phyloP scores from a whole-genome alignment of 2,329 filamentous ascomycete genomes.

The Claviceps paspali region DNA sequence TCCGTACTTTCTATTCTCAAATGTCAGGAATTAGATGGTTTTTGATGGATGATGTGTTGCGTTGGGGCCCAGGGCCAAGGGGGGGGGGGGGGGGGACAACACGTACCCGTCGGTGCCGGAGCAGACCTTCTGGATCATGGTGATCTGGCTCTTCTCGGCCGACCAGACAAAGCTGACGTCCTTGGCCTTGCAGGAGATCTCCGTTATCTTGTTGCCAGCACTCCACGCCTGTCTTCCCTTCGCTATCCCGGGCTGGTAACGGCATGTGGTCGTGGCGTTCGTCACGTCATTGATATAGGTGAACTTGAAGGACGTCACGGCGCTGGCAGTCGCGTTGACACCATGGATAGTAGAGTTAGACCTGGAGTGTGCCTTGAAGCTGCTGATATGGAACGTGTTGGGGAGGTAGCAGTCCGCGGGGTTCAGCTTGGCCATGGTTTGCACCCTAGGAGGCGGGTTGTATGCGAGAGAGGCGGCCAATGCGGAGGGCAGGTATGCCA shows the following conservation, averaged over 20 bases:
- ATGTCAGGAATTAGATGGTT: background rate
- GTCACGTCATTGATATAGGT: slow-evolving; percentile 26
- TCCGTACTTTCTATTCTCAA: background rate
- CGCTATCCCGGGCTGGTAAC: too few species aligned
- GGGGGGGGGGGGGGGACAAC: background rate
- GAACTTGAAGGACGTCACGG: slow-evolving; percentile 22
- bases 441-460: slow-evolving; percentile 12
- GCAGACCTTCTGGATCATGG: slow-evolving; percentile 31
- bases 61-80: background rate
- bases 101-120: slow-evolving; percentile 21
- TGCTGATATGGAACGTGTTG: slow-evolving; percentile 20
- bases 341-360: too few species aligned
- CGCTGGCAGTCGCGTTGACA: slow-evolving; percentile 19
- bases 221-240: too few species aligned
- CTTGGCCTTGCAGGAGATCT: slow-evolving; percentile 28
- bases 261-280: slow-evolving; percentile 24
- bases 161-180: slow-evolving; percentile 29
- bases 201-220: too few species aligned
- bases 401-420: slow-evolving; percentile 22
- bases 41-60: too few species aligned
- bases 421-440: slow-evolving; percentile 11
- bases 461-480: slow-evolving; percentile 13
- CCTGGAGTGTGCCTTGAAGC: slow-evolving; percentile 22
- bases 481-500: slow-evolving; percentile 7
- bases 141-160: slow-evolving; percentile 15